Conservation (phyloP, 2,329 filamentous ascomycete genomes). For the Neoscytalidium dimidiatum region DNA sequence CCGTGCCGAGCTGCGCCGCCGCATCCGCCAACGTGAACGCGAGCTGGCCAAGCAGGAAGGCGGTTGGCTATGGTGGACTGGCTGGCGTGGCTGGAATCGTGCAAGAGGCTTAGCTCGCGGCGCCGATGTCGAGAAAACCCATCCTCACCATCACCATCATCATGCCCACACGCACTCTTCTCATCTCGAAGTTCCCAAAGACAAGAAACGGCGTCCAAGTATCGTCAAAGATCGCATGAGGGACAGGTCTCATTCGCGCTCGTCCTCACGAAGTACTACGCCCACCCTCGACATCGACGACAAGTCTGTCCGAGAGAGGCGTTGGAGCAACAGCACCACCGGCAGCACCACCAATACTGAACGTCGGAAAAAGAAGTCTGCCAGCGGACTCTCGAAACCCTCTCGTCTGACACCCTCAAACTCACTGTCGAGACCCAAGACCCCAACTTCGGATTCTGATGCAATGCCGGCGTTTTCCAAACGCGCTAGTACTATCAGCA, state of each 20-base stretch:
- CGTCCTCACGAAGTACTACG: conserved; percentile 35
- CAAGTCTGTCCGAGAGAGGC: conserved; percentile 25
- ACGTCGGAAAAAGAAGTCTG: conserved; percentile 13
- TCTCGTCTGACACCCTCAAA: conserved; percentile 15
- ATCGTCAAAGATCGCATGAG: conserved; percentile 31
- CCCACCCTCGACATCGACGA: conserved; percentile 35
- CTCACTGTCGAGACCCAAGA: conserved; percentile 4
- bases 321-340: conserved; percentile 38
- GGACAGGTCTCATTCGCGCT: conserved; percentile 32
- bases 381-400: not conserved
- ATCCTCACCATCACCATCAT: conserved; percentile 25
- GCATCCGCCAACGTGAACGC: conserved; percentile 68
- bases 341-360: conserved; percentile 23
- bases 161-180: conserved; percentile 17
- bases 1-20: conserved; percentile 69
- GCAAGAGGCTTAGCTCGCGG: conserved; percentile 32
- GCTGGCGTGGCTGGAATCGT: conserved; percentile 60
- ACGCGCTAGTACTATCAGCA: conserved; percentile 11
- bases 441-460: not conserved
- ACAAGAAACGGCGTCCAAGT: conserved; percentile 34
- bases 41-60: conserved; percentile 68
- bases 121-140: conserved; percentile 35
- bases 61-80: conserved; percentile 84
- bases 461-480: conserved; percentile 1
- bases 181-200: conserved; percentile 18